Percentiles rank a stretch among this genome's conserved stretches.
Conservation (phyloP, 257 asterid genomes). For the Voacanga thouarsii region DNA sequence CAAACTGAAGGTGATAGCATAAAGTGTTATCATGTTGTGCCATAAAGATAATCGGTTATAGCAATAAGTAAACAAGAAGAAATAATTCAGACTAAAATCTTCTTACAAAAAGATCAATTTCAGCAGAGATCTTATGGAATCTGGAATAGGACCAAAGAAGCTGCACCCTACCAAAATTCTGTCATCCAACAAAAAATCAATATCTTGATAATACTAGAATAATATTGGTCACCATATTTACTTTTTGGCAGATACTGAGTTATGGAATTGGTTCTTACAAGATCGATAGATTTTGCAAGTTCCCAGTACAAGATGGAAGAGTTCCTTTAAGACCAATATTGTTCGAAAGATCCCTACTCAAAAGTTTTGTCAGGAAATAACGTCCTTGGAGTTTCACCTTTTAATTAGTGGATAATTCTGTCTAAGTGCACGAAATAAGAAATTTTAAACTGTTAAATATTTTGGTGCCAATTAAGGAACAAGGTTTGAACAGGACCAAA, state of each 20-base stretch:
- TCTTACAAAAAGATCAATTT: slow-evolving; percentile 72
- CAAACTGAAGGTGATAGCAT: neutral
- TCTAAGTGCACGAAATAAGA: neutral
- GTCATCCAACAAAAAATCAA: neutral
- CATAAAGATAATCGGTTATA: neutral
- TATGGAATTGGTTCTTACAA: slow-evolving; percentile 43
- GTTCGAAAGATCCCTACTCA: slow-evolving; percentile 88
- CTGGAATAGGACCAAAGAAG: slow-evolving; percentile 82
- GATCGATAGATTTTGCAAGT: slow-evolving; percentile 58
- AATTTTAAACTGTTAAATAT: neutral
- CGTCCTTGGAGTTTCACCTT: neutral
- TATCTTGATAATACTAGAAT: neutral
- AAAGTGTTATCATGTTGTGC: neutral
- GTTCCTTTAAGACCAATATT: slow-evolving; percentile 64
- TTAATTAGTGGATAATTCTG: neutral
- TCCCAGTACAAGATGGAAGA: slow-evolving; percentile 71
- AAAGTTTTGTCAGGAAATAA: slow-evolving; percentile 14
- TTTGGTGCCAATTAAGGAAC: neutral
- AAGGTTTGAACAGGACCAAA: neutral
- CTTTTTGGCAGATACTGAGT: neutral
- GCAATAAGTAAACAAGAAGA: neutral
- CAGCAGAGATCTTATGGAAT: slow-evolving; percentile 67
- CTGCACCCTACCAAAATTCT: slow-evolving; percentile 86
- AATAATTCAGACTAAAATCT: neutral
- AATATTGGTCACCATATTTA: no score